Conservation (phyloP, 352 stramenopile genomes). For the Phytophthora pisi region DNA sequence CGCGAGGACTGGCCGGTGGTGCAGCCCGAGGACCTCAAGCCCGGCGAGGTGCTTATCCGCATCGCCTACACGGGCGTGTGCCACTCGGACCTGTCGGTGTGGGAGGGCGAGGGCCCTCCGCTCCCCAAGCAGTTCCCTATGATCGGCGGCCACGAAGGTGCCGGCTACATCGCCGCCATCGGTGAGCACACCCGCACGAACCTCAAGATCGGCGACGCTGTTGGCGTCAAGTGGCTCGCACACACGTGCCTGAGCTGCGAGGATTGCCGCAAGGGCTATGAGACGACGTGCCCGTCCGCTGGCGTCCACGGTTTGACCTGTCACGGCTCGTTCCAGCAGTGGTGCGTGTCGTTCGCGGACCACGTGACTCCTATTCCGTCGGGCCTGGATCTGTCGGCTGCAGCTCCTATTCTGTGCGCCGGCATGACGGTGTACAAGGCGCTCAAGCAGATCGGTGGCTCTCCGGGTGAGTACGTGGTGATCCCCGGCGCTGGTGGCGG, state of each 20-base stretch:
- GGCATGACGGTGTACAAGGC: slow-evolving; percentile 90
- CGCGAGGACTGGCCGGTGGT: slow-evolving; percentile 53
- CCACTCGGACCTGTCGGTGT: slow-evolving; percentile 55
- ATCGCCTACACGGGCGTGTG: slow-evolving; percentile 60
- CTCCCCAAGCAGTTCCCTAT: slow-evolving; percentile 45
- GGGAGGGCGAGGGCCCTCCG: slow-evolving; percentile 43
- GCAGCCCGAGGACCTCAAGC: slow-evolving; percentile 48
- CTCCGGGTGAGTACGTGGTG: slow-evolving; percentile 56
- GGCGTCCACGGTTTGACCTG: slow-evolving; percentile 45
- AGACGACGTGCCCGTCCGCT: slow-evolving; percentile 18
- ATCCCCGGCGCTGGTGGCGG: slow-evolving; percentile 75
- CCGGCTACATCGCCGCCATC: slow-evolving; percentile 57
- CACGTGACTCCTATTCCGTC: slow-evolving; percentile 77
- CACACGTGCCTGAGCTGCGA: slow-evolving; percentile 57
- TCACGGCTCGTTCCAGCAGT: slow-evolving; percentile 60
- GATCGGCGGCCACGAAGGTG: slow-evolving; percentile 64
- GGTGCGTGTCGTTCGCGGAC: slow-evolving; percentile 75
- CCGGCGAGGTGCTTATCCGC: slow-evolving; percentile 55
- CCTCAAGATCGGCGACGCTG: slow-evolving; percentile 53
- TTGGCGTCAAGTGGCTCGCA: slow-evolving; percentile 60
- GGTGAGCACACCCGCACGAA: slow-evolving; percentile 49
- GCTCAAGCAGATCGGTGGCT: slow-evolving; percentile 62
- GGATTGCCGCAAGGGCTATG: slow-evolving; percentile 59
- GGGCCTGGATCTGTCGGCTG: slow-evolving; percentile 44
- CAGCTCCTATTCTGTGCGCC: slow-evolving; percentile 82